Conservation (phyloP, 306 rosid genomes). For the Rubus idaeus region DNA sequence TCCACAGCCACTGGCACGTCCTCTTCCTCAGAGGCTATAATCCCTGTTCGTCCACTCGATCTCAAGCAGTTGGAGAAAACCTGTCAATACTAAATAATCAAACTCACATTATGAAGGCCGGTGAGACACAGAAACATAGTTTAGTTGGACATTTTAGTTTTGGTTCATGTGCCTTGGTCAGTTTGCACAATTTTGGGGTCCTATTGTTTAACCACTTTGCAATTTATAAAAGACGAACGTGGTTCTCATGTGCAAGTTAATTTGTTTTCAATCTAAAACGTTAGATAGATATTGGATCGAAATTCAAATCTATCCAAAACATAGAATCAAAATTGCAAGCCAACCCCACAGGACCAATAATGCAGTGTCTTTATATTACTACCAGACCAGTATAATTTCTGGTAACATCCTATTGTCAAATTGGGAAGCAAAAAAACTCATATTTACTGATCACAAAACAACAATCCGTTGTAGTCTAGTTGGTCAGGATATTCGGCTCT, state of each 20-base stretch:
- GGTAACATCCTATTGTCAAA: too few relatives aligned
- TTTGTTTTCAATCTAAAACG: too few relatives aligned
- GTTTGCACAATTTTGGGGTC: not conserved
- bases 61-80: slow-evolving; percentile 93
- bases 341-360: not conserved
- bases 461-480: slow-evolving; percentile 34
- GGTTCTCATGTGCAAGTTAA: too few relatives aligned
- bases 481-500: slow-evolving; percentile 26
- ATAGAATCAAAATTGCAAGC: not conserved
- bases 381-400: not conserved
- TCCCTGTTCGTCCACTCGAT: slow-evolving; percentile 97
- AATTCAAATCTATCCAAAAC: not conserved
- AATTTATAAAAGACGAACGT: not conserved
- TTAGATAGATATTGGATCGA: not conserved
- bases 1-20: slow-evolving; percentile 99
- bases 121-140: not conserved
- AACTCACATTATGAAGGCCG: not conserved
- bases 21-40: slow-evolving; percentile 99
- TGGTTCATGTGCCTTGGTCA: not conserved
- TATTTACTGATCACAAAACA: too few relatives aligned
- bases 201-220: not conserved
- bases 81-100: slow-evolving; percentile 32
- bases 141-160: not conserved
- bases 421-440: too few relatives aligned
- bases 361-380: not conserved